A percentile compares a stretch with the other conserved stretches of the same genome.
Evolutionary conservation across 2,329 filamentous ascomycete genomes (phyloP).

Genomic region (Exophiala lecanii-corni): DNA sequence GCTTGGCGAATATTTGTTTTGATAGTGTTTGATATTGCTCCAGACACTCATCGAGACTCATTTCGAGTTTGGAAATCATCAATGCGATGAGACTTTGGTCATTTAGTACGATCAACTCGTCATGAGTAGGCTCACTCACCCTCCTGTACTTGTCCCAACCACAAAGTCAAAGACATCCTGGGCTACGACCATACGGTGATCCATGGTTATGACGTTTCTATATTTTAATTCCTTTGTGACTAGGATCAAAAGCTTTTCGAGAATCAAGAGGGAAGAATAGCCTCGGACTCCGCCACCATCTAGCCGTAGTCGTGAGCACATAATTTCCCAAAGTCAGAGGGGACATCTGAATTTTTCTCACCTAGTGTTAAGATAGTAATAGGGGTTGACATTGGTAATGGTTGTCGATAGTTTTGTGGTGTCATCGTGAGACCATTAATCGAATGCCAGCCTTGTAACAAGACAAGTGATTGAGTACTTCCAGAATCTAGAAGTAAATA

Average conservation of each 20-base stretch:
- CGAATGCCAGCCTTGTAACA: too few species aligned
- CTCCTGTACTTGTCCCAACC: slow-evolving; percentile 35
- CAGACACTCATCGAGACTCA: slow-evolving; percentile 43
- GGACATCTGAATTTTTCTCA: too few species aligned
- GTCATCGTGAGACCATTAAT: too few species aligned
- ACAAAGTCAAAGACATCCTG: slow-evolving; percentile 42
- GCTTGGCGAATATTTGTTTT: slow-evolving; percentile 15
- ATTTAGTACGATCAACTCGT: neutral
- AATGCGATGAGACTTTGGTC: slow-evolving; percentile 42
- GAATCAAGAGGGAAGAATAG: slow-evolving; percentile 35
- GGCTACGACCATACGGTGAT: slow-evolving; percentile 22
- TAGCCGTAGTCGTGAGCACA: slow-evolving; percentile 9
- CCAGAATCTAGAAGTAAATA: too few species aligned
- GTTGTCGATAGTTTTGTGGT: too few species aligned
- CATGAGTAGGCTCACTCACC: slow-evolving; percentile 27
- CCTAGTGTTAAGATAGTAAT: too few species aligned
- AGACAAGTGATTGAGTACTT: too few species aligned
- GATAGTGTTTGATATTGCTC: slow-evolving; percentile 38
- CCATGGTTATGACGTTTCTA: slow-evolving; percentile 6
- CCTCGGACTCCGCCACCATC: slow-evolving; percentile 42
- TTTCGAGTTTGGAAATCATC: slow-evolving; percentile 44
- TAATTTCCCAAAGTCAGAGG: neutral
- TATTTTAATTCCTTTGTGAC: slow-evolving; percentile 25
- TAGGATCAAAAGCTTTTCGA: slow-evolving; percentile 33
- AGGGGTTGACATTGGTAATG: too few species aligned